Evolutionary conservation across 306 rosid species (phyloP).

Genomic region (Pueraria montana): DNA sequence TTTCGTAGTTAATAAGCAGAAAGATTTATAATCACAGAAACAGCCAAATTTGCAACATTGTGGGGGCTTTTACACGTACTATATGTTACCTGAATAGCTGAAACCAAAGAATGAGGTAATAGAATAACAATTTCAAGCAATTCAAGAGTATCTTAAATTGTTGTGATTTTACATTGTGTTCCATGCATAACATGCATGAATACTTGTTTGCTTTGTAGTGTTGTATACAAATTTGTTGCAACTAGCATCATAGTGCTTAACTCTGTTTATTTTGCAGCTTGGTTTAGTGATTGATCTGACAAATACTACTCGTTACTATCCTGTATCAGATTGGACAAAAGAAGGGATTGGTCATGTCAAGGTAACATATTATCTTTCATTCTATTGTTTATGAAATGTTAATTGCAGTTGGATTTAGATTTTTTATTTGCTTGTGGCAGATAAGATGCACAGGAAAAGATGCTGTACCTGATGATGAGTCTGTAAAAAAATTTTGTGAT

Average conservation of each 20-base stretch:
- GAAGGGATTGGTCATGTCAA: conserved; percentile 90
- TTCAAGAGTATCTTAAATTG: conserved; percentile 22
- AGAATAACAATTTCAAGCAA: conserved; percentile 30
- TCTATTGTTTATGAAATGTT: conserved; percentile 43
- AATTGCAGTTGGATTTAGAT: conserved; percentile 10
- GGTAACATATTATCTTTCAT: conserved; percentile 53
- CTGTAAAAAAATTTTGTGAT: conserved; percentile 76
- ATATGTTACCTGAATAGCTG: conserved; percentile 13
- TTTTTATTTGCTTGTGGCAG: conserved; percentile 61
- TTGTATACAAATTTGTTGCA: conserved; percentile 31
- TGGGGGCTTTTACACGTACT: conserved; percentile 24
- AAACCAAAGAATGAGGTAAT: conserved; percentile 31
- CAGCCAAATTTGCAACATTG: conserved; percentile 29
- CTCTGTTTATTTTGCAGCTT: conserved; percentile 71
- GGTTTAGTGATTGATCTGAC: conserved; percentile 98
- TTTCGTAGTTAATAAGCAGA: conserved; percentile 19
- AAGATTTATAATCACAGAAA: conserved; percentile 18
- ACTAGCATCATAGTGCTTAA: conserved; percentile 38
- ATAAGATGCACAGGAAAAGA: conserved; percentile 93
- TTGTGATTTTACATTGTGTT: conserved; percentile 33
- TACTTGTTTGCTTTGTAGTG: conserved; percentile 28
- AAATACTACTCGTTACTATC: conserved; percentile 87
- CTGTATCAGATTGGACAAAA: conserved; percentile 77
- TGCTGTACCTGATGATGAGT: conserved; percentile 86
- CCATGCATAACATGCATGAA: conserved; percentile 30